Conservation (phyloP, 2,329 filamentous ascomycete genomes). For the Sporothrix inflata region DNA sequence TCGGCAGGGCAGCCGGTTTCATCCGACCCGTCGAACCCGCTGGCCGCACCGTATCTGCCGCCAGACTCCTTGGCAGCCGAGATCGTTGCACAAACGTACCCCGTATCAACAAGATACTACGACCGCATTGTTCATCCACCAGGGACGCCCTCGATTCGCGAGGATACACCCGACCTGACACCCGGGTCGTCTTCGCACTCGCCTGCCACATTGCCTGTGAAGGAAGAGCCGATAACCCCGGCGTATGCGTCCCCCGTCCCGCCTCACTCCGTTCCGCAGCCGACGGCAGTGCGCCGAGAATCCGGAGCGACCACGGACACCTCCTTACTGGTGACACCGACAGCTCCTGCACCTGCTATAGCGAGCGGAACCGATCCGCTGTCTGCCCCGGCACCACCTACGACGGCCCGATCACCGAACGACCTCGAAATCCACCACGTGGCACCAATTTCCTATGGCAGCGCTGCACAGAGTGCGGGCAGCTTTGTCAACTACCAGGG, state of each 20-base stretch:
- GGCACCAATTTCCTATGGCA: slow-evolving; percentile 42
- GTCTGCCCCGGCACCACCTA: neutral
- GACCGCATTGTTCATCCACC: neutral
- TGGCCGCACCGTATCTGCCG: neutral
- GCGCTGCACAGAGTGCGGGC: slow-evolving; percentile 35
- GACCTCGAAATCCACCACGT: slow-evolving; percentile 59
- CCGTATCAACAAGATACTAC: neutral
- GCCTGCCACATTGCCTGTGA: neutral
- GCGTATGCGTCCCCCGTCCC: slow-evolving; percentile 28
- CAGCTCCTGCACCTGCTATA: neutral
- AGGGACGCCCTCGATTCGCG: slow-evolving; percentile 5
- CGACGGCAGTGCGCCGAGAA: neutral
- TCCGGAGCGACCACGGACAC: neutral
- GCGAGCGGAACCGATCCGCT: neutral
- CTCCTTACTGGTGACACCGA: neutral
- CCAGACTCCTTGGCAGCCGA: neutral
- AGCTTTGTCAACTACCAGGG: slow-evolving; percentile 46
- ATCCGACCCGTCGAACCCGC: neutral
- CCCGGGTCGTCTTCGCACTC: slow-evolving; percentile 20
- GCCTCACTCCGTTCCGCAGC: slow-evolving; percentile 35
- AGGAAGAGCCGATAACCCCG: slow-evolving; percentile 25
- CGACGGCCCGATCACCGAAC: neutral
- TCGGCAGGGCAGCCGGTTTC: neutral
- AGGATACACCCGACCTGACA: slow-evolving; percentile 26
- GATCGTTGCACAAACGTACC: neutral